Conservation (phyloP, 2,329 filamentous ascomycete genomes). For the Phialocephala subalpina region DNA sequence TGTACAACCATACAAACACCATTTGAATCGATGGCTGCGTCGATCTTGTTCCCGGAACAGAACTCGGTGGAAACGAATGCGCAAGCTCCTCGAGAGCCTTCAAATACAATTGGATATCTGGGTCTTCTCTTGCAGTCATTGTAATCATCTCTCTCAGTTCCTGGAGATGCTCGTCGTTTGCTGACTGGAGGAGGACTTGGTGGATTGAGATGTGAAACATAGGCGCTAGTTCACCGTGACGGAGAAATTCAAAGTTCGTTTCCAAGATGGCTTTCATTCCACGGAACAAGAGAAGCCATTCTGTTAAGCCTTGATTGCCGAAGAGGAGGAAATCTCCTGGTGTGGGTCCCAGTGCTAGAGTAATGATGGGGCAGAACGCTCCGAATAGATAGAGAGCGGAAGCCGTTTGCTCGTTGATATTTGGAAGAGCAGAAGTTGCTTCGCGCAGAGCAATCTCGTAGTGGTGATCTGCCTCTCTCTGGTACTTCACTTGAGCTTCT, state of each 20-base stretch:
- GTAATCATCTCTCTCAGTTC: slow-evolving; percentile 19
- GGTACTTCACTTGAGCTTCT: neutral
- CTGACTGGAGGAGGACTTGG: slow-evolving; percentile 21
- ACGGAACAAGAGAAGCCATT: slow-evolving; percentile 48
- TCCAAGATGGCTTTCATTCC: slow-evolving; percentile 45
- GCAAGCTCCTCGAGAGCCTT: slow-evolving; percentile 16
- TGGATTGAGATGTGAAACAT: slow-evolving; percentile 28
- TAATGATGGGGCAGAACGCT: slow-evolving; percentile 45
- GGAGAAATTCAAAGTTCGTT: slow-evolving; percentile 36
- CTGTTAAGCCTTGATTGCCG: slow-evolving; percentile 42
- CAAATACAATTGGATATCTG: slow-evolving; percentile 23
- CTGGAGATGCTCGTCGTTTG: slow-evolving; percentile 25
- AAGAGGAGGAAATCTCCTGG: slow-evolving; percentile 47
- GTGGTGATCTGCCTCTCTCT: slow-evolving; percentile 7
- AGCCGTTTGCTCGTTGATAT: slow-evolving; percentile 43
- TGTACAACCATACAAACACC: slow-evolving; percentile 29
- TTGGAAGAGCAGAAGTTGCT: slow-evolving; percentile 44
- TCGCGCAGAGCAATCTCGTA: slow-evolving; percentile 24
- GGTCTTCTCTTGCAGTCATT: neutral
- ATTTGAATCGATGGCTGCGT: slow-evolving; percentile 23
- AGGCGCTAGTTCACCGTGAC: slow-evolving; percentile 28
- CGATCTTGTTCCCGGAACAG: neutral
- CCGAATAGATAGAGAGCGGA: slow-evolving; percentile 48
- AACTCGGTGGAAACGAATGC: slow-evolving; percentile 13
- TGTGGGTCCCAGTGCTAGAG: slow-evolving; percentile 46